Percentiles rank a stretch among this genome's conserved stretches.
Conservation (phyloP, 345 rosid species). For the Pugionium cornutum region DNA sequence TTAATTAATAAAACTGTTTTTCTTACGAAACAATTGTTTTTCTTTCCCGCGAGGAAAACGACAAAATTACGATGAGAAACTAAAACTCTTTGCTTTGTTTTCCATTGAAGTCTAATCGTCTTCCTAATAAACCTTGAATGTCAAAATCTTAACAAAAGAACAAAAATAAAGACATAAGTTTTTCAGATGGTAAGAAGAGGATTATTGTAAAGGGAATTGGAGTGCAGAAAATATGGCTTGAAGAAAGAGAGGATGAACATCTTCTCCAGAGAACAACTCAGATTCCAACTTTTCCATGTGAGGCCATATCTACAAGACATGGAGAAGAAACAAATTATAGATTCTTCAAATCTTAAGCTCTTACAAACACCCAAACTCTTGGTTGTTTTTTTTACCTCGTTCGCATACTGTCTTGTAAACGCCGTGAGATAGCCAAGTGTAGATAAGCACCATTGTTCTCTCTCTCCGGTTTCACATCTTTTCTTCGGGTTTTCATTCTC, state of each 20-base stretch:
- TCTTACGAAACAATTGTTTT: too few species aligned
- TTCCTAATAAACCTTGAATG: too few species aligned
- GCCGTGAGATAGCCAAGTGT: slow-evolving; percentile 89
- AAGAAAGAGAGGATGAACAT: slow-evolving; percentile 74
- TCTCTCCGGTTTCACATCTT: slow-evolving; percentile 69
- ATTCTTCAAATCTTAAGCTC: background rate
- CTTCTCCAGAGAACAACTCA: slow-evolving; percentile 57
- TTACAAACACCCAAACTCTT: too few species aligned
- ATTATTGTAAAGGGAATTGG: slow-evolving; percentile 28
- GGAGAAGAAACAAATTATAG: slow-evolving; percentile 2
- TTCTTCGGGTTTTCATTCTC: slow-evolving; percentile 63
- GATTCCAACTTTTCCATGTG: slow-evolving; percentile 74
- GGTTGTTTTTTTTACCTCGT: slow-evolving; percentile 57
- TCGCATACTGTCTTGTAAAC: slow-evolving; percentile 86
- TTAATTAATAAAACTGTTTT: too few species aligned
- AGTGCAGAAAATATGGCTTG: slow-evolving; percentile 64
- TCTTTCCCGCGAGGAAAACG: too few species aligned
- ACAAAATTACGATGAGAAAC: too few species aligned
- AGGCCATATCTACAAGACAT: slow-evolving; percentile 71
- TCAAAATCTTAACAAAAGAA: slow-evolving; percentile 4
- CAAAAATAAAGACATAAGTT: background rate
- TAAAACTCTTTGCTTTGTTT: too few species aligned
- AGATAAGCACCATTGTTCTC: slow-evolving; percentile 90
- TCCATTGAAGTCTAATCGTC: too few species aligned
- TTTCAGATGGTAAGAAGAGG: background rate